A percentile compares a stretch with the other conserved stretches of the same genome.
phyloP scores from a whole-genome alignment of 495 filamentous ascomycete genomes.

The Hypomontagnella submonticulosa region DNA sequence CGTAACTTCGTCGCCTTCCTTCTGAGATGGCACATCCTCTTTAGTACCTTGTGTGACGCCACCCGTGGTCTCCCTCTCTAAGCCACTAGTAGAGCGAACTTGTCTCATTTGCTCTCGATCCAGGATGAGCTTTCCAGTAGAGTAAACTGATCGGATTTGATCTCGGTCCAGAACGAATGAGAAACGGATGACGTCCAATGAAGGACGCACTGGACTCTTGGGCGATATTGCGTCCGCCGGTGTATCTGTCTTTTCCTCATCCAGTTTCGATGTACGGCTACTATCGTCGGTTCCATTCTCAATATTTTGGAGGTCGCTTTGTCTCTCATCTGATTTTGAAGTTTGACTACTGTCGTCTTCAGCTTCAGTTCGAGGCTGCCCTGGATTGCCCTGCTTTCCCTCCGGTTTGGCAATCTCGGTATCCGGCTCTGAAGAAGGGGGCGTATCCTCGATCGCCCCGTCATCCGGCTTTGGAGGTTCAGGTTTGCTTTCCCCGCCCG shows the following conservation, averaged over 20 bases:
- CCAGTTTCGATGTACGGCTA: slow-evolving; percentile 22
- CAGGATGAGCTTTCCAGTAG: slow-evolving; percentile 33
- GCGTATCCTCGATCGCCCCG: not conserved
- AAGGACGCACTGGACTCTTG: slow-evolving; percentile 22
- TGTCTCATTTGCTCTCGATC: slow-evolving; percentile 35
- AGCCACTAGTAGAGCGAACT: slow-evolving; percentile 28
- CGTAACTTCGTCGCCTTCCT: slow-evolving; percentile 34
- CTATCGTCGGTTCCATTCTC: slow-evolving; percentile 11
- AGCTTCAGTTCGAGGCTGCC: too few species aligned
- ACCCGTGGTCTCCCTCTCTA: slow-evolving; percentile 12
- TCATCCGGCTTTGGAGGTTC: slow-evolving; percentile 10
- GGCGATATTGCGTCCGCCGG: not conserved
- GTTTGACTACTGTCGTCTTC: too few species aligned
- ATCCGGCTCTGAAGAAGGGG: not conserved
- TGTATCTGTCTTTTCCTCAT: slow-evolving; percentile 29
- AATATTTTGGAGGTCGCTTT: slow-evolving; percentile 1
- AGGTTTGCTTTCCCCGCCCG: slow-evolving; percentile 19
- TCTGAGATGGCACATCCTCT: slow-evolving; percentile 21
- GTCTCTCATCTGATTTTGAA: not conserved
- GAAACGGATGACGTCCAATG: slow-evolving; percentile 33
- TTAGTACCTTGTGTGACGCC: not conserved
- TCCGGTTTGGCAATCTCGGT: slow-evolving; percentile 2
- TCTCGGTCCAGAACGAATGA: slow-evolving; percentile 35
- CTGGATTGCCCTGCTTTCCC: not conserved
- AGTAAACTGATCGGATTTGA: slow-evolving; percentile 36